Percentiles rank a stretch among this genome's conserved stretches.
phyloP scores from a whole-genome alignment of 2,329 filamentous ascomycete species.

The Botrytis fragariae region DNA sequence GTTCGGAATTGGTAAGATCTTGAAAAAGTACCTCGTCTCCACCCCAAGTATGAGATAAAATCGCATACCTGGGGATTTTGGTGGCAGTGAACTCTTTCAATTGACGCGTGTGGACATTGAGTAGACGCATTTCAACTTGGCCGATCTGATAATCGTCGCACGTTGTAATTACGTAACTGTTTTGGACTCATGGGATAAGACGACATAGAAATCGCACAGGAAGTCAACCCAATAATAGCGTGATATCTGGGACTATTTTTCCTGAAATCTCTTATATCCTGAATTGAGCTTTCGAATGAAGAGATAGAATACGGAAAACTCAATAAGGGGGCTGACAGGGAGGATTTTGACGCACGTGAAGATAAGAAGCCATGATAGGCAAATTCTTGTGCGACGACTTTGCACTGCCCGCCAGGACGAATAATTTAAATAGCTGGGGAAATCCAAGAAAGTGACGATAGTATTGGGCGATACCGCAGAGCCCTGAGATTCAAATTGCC shows the following conservation, averaged over 20 bases:
- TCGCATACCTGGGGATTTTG: background rate
- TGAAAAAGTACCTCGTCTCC: background rate
- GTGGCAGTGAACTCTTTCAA: background rate
- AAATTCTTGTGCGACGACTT: background rate
- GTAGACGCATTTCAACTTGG: slow-evolving; percentile 11
- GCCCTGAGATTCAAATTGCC: background rate
- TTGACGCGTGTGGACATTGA: background rate
- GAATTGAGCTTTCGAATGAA: background rate
- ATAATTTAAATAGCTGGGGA: background rate
- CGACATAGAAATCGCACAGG: background rate
- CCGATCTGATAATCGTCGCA: background rate
- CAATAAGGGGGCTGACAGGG: background rate
- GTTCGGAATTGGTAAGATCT: background rate
- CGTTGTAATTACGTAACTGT: background rate
- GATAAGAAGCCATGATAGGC: background rate
- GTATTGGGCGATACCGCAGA: background rate
- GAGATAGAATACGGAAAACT: background rate
- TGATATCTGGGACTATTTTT: background rate
- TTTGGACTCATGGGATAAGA: background rate
- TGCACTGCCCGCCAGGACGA: background rate
- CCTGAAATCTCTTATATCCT: background rate
- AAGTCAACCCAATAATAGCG: background rate
- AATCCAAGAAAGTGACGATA: background rate
- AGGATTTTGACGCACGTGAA: background rate
- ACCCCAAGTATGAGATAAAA: slow-evolving; percentile 8